Evolutionary conservation across 1,139 yeast species (phyloP), one percentile per base, ranked within the genome.

Genomic region (Saccharomyces hybrid): DNA sequence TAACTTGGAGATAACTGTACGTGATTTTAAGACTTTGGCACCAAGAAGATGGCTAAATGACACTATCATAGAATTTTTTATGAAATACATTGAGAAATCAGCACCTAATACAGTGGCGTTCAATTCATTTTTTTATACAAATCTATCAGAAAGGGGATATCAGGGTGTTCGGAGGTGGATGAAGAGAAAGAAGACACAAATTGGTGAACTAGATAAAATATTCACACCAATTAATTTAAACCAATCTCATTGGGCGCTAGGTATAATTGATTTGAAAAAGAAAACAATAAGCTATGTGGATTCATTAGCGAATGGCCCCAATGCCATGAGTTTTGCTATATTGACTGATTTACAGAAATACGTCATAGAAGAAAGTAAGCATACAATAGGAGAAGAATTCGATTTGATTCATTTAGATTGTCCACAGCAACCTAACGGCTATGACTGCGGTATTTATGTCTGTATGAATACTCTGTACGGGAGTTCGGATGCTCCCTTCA

Each of bases 391-490:
- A 1, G 58, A 62, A 9, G 73, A 74, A 38, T 73, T 75, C 52
- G 70, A 71, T 46, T 60, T 73, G 66, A 53, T 70, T 26, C 75
- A 70, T 55, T 31, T 75, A 41, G 73, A 76, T 27, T 81, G 91
- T 41, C 99, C 99, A 0, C 89, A 85, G 62, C 99, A 95, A 69
- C 75, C 78, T 31, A 95, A 95, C 67, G 97, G 97, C 0, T 88
- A 70, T 61, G 99, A 95, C 69, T 95, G 99, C 73, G 99, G 99
- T 1, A 96, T 93, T 1, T 93, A 91, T 66, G 81, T 95, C 7
- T 87, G 97, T 69, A 81, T 89, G 54, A 86, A 86, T 56, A 88
- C 89, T 1, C 79, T 82, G 52, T 84, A 78, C 50, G 64, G 88
- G 48, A 75, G 88, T 16, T 68, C 80, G 54, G 73, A 73, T 9